These are phyloP conservation scores for Scutellaria barbata DNA, from an alignment of 257 asterid genomes.

Conservation along the genomic window DNA sequence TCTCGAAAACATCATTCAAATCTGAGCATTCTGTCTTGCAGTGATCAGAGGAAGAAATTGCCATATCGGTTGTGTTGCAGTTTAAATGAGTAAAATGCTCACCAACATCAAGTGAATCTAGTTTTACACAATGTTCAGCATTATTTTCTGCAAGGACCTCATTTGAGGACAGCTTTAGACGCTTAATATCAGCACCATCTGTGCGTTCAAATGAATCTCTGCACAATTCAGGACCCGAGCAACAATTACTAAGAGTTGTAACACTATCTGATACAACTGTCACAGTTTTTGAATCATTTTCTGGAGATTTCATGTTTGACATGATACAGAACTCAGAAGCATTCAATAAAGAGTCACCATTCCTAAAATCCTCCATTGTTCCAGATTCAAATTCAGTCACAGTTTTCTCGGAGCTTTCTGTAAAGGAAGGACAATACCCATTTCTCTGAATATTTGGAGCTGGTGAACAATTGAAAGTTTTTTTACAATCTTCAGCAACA, in stretches of 20 bases:
- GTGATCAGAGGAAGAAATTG: slow-evolving; percentile 33
- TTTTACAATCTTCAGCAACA: slow-evolving; percentile 71
- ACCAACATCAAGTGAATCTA: slow-evolving; percentile 31
- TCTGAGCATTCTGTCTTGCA: slow-evolving; percentile 46
- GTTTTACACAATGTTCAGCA: slow-evolving; percentile 42
- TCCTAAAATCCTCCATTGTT: slow-evolving; percentile 38
- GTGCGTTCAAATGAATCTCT: slow-evolving; percentile 36
- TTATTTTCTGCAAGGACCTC: slow-evolving; percentile 39
- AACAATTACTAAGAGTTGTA: slow-evolving; percentile 36
- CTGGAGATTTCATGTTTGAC: slow-evolving; percentile 37
- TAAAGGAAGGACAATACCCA: slow-evolving; percentile 37
- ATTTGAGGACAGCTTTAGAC: slow-evolving; percentile 33
- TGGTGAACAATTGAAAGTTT: slow-evolving; percentile 44
- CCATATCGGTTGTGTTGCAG: slow-evolving; percentile 35
- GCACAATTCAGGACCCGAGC: slow-evolving; percentile 39
- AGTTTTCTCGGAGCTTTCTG: slow-evolving; percentile 45
- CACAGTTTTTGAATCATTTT: slow-evolving; percentile 34
- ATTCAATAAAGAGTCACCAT: slow-evolving; percentile 42
- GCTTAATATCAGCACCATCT: slow-evolving; percentile 44
- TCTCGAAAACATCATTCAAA: slow-evolving; percentile 44
- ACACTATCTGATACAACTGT: slow-evolving; percentile 40
- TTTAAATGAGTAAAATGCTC: slow-evolving; percentile 38
- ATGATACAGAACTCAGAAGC: slow-evolving; percentile 42
- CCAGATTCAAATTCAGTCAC: slow-evolving; percentile 43
- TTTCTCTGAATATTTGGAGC: slow-evolving; percentile 41